These are phyloP conservation scores for Fagopyrum homotropicum DNA, from an alignment of 148 eudicot species.

Conservation along the genomic window DNA sequence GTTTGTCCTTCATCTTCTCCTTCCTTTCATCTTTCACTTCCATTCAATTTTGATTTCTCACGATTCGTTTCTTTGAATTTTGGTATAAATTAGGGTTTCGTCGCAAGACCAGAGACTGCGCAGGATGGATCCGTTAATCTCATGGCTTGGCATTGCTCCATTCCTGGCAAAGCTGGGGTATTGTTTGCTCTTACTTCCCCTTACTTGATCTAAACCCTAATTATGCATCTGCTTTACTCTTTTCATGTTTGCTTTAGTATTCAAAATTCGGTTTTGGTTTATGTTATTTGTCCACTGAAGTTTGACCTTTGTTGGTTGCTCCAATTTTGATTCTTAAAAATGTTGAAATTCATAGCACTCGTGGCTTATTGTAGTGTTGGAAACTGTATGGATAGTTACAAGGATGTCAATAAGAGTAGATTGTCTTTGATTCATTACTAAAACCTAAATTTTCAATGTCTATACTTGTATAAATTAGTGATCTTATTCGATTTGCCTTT, in stretches of 20 bases:
- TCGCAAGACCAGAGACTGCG: conserved; percentile 47
- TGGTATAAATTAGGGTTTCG: conserved; percentile 40
- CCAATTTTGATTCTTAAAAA: neutral
- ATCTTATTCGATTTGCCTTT: neutral
- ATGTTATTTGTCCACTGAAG: neutral
- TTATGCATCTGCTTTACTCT: neutral
- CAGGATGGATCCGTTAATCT: conserved; percentile 45
- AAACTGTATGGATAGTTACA: neutral
- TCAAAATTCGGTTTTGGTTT: neutral
- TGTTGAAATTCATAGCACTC: neutral
- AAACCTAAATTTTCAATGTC: neutral
- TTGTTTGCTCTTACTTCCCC: conserved; percentile 9
- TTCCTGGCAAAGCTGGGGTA: conserved; percentile 58
- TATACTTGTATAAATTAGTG: neutral
- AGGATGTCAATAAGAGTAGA: neutral
- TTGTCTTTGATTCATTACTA: neutral
- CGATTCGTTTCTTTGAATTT: neutral
- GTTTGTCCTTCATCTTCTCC: conserved; percentile 18
- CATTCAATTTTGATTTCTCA: neutral
- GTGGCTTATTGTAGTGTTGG: neutral
- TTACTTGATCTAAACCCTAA: neutral
- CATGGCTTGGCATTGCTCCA: conserved; percentile 52
- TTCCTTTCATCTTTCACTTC: neutral
- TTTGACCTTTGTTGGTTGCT: neutral
- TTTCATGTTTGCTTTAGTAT: neutral